phyloP scores from a whole-genome alignment of 192 early-diverging fungal genomes.

The Backusella luteola region DNA sequence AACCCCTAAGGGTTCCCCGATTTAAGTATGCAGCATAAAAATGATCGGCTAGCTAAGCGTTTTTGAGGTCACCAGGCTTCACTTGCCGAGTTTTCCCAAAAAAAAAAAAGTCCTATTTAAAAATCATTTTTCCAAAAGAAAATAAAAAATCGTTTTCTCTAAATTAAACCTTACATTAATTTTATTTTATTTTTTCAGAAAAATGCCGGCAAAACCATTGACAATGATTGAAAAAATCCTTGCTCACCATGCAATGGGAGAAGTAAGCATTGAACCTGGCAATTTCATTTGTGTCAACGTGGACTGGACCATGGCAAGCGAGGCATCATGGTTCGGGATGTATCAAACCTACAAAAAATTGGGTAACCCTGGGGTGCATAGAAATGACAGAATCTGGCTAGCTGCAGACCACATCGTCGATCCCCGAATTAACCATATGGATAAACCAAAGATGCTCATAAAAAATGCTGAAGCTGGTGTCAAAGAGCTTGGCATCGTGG shows the following conservation, averaged over 20 bases:
- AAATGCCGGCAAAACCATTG: conserved; percentile 47
- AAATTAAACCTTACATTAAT: background rate
- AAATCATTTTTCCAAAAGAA: background rate
- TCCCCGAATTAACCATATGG: conserved; percentile 68
- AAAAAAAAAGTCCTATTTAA: background rate
- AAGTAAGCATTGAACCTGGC: conserved; percentile 68
- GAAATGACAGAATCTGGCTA: conserved; percentile 82
- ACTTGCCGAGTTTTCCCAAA: background rate
- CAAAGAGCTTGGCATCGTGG: conserved; percentile 69
- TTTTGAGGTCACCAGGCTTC: background rate
- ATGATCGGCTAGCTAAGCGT: background rate
- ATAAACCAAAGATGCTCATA: conserved; percentile 68
- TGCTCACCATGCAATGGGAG: conserved; percentile 72
- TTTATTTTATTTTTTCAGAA: background rate
- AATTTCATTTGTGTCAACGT: conserved; percentile 81
- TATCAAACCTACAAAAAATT: conserved; percentile 79
- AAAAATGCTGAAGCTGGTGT: conserved; percentile 63
- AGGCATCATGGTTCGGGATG: conserved; percentile 86
- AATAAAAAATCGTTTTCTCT: background rate
- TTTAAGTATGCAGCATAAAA: background rate
- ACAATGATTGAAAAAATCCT: conserved; percentile 81
- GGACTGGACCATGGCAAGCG: conserved; percentile 82
- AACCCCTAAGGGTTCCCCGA: background rate
- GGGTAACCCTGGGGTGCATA: conserved; percentile 72
- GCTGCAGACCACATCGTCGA: conserved; percentile 79